Conservation (phyloP, 805 yeast species). For the Ogataea pilisensis region DNA sequence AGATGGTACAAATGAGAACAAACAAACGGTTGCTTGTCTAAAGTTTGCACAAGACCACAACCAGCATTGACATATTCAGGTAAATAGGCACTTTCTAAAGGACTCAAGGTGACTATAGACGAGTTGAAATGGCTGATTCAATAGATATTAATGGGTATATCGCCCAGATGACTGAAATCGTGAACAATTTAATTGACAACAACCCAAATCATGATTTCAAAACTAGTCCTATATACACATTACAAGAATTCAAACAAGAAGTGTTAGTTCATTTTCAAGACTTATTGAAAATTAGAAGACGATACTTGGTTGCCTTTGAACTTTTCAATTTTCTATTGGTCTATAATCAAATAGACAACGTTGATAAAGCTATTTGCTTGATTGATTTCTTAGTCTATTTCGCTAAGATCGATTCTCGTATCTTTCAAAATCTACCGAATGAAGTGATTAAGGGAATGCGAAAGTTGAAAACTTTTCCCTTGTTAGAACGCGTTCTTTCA, state of each 20-base stretch:
- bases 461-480: conserved; percentile 6
- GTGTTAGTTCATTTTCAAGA: conserved; percentile 12
- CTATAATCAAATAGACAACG: conserved; percentile 3
- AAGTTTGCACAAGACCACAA: too few relatives aligned
- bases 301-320: conserved; percentile 12
- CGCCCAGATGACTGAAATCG: conserved; percentile 2
- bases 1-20: too few relatives aligned
- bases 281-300: conserved; percentile 13
- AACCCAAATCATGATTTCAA: conserved; percentile 18
- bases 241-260: conserved; percentile 21
- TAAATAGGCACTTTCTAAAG: not conserved
- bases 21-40: too few relatives aligned
- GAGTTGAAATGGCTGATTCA: not conserved
- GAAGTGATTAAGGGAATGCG: conserved; percentile 13
- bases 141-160: conserved; percentile 3
- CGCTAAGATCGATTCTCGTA: conserved; percentile 18
- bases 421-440: conserved; percentile 19
- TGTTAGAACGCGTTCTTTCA: conserved; percentile 10
- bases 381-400: conserved; percentile 23
- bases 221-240: conserved; percentile 17
- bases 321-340: conserved; percentile 14
- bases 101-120: too few relatives aligned
- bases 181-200: conserved; percentile 16
- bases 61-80: too few relatives aligned
- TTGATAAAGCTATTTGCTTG: conserved; percentile 18